Conservation (phyloP, 176 grass and related monocot species). For the Olyra latifolia region DNA sequence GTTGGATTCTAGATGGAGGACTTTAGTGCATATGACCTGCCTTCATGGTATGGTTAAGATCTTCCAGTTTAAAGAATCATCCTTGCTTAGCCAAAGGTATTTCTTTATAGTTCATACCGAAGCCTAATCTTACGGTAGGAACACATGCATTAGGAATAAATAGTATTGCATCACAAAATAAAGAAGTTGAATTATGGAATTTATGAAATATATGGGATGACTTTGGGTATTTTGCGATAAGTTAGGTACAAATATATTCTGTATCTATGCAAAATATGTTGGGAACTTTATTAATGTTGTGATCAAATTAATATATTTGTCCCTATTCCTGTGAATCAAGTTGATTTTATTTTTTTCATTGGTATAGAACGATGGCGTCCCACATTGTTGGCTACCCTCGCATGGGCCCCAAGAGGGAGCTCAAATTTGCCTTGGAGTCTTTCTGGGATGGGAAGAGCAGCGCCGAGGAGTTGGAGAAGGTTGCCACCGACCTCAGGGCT, state of each 20-base stretch:
- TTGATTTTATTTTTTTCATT: not conserved
- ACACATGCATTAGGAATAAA: not conserved
- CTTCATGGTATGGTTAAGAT: constrained; percentile 4
- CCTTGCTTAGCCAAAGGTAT: constrained; percentile 37
- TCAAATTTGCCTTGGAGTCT: constrained; percentile 95
- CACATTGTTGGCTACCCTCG: constrained; percentile 97
- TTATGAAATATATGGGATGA: not conserved
- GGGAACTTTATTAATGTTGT: not conserved
- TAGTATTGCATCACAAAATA: not conserved
- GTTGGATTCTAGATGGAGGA: constrained; percentile 37
- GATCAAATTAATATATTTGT: not conserved
- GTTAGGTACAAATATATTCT: constrained; percentile 2
- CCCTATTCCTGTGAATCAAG: not conserved
- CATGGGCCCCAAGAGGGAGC: constrained; percentile 99
- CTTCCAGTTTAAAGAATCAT: constrained; percentile 22
- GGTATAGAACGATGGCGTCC: constrained; percentile 78
- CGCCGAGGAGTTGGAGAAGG: constrained; percentile 86
- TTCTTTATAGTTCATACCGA: constrained; percentile 14
- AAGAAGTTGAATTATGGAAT: not conserved
- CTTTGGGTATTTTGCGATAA: not conserved
- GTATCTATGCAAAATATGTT: not conserved
- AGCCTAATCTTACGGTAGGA: constrained; percentile 13
- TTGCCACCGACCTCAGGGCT: constrained; percentile 64
- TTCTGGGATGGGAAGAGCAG: constrained; percentile 96
- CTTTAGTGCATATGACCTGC: constrained; percentile 26